Base-by-base conservation (phyloP, 169 alveolate genomes). In the Haemoproteus tartakovskyi region DNA sequence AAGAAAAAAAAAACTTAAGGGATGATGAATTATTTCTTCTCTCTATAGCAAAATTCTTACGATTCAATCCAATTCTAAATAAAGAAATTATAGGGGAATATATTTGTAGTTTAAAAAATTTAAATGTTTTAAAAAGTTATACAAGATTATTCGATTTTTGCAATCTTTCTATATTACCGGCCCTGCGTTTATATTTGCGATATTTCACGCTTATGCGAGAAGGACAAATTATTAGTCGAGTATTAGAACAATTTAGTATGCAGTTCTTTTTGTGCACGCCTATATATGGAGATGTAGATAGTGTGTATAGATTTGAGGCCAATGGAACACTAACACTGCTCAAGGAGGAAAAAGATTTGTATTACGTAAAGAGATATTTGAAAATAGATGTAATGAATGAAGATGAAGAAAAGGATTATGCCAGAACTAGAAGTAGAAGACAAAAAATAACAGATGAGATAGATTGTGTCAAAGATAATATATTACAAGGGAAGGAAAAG, bases 161-260 rank as follows among this genome's bases (percentile, higher is more conserved):
- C 45, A 91, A 88, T 24, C 60, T 91, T 52, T 89, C 95, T 5
- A 78, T 94, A 26, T 95, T 93, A 22, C 88, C 81, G 81, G 94
- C 96, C 2, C 80, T 95, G 18, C 86, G 97, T 59, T 56, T 62
- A 40, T 84, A 92, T 50, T 63, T 95, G 50, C 67, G 90, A 12
- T 78, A 95, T 12, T 95, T 93, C 85, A 89, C 93, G 64, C 74
- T 94, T 29, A 97, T 97, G 0, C 97, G 97, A 0, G 98, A 94
- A 79, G 89, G 97, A 3, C 97, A 94, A 51, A 92, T 91, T 62
- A 93, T 94, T 36, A 97, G 93, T 62, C 79, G 98, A 60, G 90
- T 94, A 56, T 87, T 94, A 78, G 96, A 93, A 29, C 84, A 74
- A 22, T 74, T 74, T 37, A 74, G 84, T 26, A 45, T 74, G 30